Percentiles rank a stretch among this genome's conserved stretches.
Conservation (phyloP, 2,329 filamentous ascomycete species). For the Colletotrichum incanum region DNA sequence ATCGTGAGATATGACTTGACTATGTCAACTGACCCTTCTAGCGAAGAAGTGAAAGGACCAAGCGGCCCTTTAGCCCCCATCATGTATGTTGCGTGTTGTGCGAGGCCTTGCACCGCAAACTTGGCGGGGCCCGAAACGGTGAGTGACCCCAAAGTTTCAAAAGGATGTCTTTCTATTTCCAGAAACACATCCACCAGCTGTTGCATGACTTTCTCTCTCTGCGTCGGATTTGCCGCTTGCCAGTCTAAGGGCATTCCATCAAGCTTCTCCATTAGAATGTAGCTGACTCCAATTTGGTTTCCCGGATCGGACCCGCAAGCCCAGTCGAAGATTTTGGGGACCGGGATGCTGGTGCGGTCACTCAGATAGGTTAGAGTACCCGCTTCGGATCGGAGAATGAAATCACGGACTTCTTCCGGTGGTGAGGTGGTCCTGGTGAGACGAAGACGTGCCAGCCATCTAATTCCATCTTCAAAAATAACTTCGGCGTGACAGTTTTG, state of each 20-base stretch:
- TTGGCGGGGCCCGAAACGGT: not conserved
- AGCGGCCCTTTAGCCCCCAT: not conserved
- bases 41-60: slow-evolving; percentile 1
- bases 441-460: slow-evolving; percentile 49
- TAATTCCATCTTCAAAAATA: slow-evolving; percentile 48
- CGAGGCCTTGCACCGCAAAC: not conserved
- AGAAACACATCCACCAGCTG: slow-evolving; percentile 52
- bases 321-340: slow-evolving; percentile 45
- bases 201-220: slow-evolving; percentile 51
- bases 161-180: slow-evolving; percentile 52
- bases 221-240: slow-evolving; percentile 47
- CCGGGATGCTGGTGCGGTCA: slow-evolving; percentile 17
- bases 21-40: not conserved
- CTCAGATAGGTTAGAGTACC: slow-evolving; percentile 47
- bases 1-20: not conserved
- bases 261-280: slow-evolving; percentile 61
- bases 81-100: not conserved
- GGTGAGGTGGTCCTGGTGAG: slow-evolving; percentile 44
- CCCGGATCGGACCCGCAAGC: slow-evolving; percentile 49
- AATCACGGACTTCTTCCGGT: slow-evolving; percentile 45
- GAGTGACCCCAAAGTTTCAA: slow-evolving; percentile 49
- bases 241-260: slow-evolving; percentile 53
- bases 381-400: slow-evolving; percentile 49
- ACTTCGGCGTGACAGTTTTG: slow-evolving; percentile 50
- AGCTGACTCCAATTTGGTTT: slow-evolving; percentile 55